A percentile compares a stretch with the other conserved stretches of the same genome.
Conservation (phyloP, 768 basidiomycete genomes). For the Tulasnella sp. region DNA sequence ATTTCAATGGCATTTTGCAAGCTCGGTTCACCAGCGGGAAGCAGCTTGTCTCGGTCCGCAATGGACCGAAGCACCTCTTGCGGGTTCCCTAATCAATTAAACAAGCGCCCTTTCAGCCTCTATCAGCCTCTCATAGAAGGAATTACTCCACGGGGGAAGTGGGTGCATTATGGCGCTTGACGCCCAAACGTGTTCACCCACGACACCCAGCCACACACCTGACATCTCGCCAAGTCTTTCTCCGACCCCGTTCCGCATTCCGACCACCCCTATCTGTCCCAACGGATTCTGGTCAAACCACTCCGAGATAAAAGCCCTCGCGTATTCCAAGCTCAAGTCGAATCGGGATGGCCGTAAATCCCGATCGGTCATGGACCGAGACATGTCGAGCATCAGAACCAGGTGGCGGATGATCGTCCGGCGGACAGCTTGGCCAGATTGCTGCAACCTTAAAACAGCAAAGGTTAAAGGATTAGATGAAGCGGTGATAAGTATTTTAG, state of each 20-base stretch:
- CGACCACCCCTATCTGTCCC: slow-evolving; percentile 92
- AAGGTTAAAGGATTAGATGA: background rate
- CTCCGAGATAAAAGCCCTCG: slow-evolving; percentile 86
- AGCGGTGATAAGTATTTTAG: slow-evolving; percentile 29
- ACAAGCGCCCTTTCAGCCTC: background rate
- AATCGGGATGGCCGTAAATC: slow-evolving; percentile 95
- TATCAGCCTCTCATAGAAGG: background rate
- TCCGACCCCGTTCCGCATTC: slow-evolving; percentile 85
- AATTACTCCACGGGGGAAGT: background rate
- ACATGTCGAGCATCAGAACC: slow-evolving; percentile 87
- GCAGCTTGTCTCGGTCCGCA: slow-evolving; percentile 79
- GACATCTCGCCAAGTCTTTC: slow-evolving; percentile 91
- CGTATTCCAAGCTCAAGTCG: slow-evolving; percentile 84
- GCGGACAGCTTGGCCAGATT: slow-evolving; percentile 81
- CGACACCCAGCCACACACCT: slow-evolving; percentile 49
- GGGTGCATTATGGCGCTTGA: background rate
- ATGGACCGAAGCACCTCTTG: slow-evolving; percentile 90
- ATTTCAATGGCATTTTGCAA: slow-evolving; percentile 97
- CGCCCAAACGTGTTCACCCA: background rate
- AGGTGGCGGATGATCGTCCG: slow-evolving; percentile 96
- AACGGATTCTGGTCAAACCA: slow-evolving; percentile 99
- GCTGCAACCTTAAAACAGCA: slow-evolving; percentile 57
- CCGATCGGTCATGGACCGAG: slow-evolving; percentile 86
- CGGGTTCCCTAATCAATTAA: slow-evolving; percentile 66
- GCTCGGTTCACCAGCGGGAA: slow-evolving; percentile 89